Evolutionary conservation across 2,329 filamentous ascomycete species (phyloP), one percentile per base, ranked within the genome.

Genomic region (Neurospora sp.): DNA sequence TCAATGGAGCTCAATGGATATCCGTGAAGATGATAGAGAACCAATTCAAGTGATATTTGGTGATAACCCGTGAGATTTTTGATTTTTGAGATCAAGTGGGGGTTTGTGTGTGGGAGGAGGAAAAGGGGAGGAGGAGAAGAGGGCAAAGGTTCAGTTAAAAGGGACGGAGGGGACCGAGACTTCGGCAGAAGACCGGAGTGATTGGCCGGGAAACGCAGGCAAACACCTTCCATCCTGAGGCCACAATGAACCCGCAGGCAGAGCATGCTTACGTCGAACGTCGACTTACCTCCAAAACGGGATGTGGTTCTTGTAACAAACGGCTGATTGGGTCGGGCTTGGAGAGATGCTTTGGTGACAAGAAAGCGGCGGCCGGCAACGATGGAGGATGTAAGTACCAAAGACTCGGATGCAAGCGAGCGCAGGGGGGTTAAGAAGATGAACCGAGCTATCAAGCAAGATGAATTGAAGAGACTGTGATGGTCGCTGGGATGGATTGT

Each of bases 361-460:
- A 74, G 75, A 76, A 76, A 76, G 69, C 75, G 74, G 73, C 70
- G 74, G 66, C 70, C 73, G 76, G 76, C 77, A 76, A 77, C 74
- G 74, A 79, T 74, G 79, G 77, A 77, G 80, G 80, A 82, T 80
- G 81, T 79, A 81, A 81, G 79, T 83, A 83, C 84, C 84, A 85
- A 82, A 83, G 82, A 80, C 79, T 79, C 78, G 81, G 82, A 85
- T 86, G 83, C 82, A 85, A 87, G 84, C 82, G 83, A 86, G 82
- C 78, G 82, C 72, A 71, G 70, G 72, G 71, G 69, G 69, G 81
- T 81, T 84, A 83, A 84, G 82, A 84, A 84, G 82, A 86, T 85
- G 83, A 84, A 83, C 82, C 83, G 80, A 85, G 84, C 83, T 87
- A 86, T 83, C 82, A 80, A 86, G 84, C 85, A 87, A 87, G 82